Evolutionary conservation across 2,329 filamentous ascomycete genomes (phyloP).

Genomic region (Leptographium wingfieldii): DNA sequence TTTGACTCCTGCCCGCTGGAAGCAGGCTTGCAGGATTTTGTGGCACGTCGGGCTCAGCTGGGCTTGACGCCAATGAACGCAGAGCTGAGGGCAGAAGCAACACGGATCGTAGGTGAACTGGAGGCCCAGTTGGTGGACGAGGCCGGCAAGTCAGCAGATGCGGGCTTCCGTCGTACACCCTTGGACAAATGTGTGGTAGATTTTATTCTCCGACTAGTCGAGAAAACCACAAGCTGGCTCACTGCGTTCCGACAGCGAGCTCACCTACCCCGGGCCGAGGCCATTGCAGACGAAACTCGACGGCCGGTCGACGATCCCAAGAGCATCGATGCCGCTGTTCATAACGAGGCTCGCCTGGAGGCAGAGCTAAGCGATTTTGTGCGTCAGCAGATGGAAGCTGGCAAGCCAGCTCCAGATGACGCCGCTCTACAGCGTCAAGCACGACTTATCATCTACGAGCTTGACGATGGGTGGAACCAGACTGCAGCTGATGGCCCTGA

Average conservation of each 20-base stretch:
- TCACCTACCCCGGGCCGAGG: slow-evolving; percentile 43
- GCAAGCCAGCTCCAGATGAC: slow-evolving; percentile 35
- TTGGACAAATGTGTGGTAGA: slow-evolving; percentile 39
- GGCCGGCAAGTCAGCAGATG: slow-evolving; percentile 11
- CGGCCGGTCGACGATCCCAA: slow-evolving; percentile 37
- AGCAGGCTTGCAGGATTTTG: slow-evolving; percentile 39
- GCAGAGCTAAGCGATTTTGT: slow-evolving; percentile 42
- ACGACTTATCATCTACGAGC: slow-evolving; percentile 49
- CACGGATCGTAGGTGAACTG: slow-evolving; percentile 42
- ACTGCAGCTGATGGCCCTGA: slow-evolving; percentile 43
- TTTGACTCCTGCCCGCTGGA: slow-evolving; percentile 46
- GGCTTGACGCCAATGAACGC: slow-evolving; percentile 47
- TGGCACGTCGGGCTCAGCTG: slow-evolving; percentile 35
- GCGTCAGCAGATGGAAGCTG: slow-evolving; percentile 28
- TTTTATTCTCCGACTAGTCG: slow-evolving; percentile 42
- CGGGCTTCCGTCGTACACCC: slow-evolving; percentile 22
- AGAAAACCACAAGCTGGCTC: slow-evolving; percentile 40
- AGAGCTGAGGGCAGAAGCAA: slow-evolving; percentile 47
- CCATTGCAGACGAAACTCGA: slow-evolving; percentile 33
- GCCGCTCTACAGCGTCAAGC: slow-evolving; percentile 43
- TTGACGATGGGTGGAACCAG: slow-evolving; percentile 51
- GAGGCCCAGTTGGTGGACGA: slow-evolving; percentile 25
- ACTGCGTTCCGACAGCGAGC: slow-evolving; percentile 42
- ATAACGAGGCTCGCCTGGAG: slow-evolving; percentile 45
- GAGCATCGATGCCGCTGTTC: slow-evolving; percentile 46